Evolutionary conservation across 768 basidiomycete species (phyloP), one percentile per base, ranked within the genome.

Genomic region (Chiua virens): DNA sequence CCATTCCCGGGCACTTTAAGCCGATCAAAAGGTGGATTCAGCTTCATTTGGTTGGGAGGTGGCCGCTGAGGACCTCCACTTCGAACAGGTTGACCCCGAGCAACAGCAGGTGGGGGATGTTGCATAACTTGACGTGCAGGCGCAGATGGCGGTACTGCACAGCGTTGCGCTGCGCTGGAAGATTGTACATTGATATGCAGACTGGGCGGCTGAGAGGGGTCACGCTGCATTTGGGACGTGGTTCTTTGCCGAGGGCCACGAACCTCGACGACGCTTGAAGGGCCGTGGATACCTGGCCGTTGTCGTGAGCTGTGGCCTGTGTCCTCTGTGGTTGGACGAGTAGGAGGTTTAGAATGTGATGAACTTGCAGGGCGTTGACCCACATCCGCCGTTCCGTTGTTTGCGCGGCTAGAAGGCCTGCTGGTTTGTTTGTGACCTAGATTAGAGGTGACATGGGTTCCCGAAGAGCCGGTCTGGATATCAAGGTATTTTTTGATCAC

Each of bases 401-500:
- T 65, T 25, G 50, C 42, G 2, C 64, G 59, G 32, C 65, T 67
- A 37, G 62, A 36, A 18, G 64, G 62, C 28, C 64, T 61, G 25
- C 65, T 59, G 8, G 42, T 14, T 39, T 59, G 62, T 42, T 50
- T 64, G 47, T 50, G 65, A 18, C 37, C 51, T 22, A 36, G 38
- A 35, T 37, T 43, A 10, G 61, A 44, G 20, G 50, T 55, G 25
- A 37, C 8, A 44, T 47, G 46, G 5, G 14, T 21, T 3, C 49
- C 52, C 2, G 38, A 38, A 17, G 59, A 40, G 8, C 41, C 50
- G 1, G 30, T 13, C 37, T 68, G 72, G 43, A 81, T 77, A 52
- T 85, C 83, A 4, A 92, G 78, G 61, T 89, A 89, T 68, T 87
- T 90, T 59, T 80, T 85, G 35, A 82, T 82, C 3, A 82, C 85